Percentiles rank a stretch among this genome's conserved stretches.
Conservation (phyloP, 768 basidiomycete species). For the Auriculariales sp. region DNA sequence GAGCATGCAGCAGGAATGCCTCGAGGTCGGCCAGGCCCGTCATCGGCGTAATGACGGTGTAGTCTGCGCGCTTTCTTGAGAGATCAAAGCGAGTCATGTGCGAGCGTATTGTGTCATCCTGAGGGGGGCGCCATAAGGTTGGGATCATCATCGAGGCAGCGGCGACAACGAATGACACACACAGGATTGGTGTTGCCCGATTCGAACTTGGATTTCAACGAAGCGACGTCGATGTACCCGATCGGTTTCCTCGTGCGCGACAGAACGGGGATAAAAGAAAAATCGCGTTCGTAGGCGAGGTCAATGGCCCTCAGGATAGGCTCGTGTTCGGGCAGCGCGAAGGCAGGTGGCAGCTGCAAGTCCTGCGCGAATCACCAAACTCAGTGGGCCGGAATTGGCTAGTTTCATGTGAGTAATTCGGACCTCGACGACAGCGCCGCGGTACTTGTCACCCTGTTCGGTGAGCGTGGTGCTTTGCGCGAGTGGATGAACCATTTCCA, state of each 20-base stretch:
- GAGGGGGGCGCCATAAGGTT: neutral
- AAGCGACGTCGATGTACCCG: slow-evolving; percentile 71
- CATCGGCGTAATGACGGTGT: slow-evolving; percentile 67
- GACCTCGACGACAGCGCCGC: slow-evolving; percentile 87
- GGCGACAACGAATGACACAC: slow-evolving; percentile 15
- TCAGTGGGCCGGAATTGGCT: slow-evolving; percentile 1
- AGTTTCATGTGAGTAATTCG: slow-evolving; percentile 6
- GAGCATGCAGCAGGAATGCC: slow-evolving; percentile 52
- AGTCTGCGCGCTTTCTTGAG: slow-evolving; percentile 38
- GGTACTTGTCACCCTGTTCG: slow-evolving; percentile 37
- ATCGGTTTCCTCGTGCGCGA: slow-evolving; percentile 57
- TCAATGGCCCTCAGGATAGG: slow-evolving; percentile 66
- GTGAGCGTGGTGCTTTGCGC: neutral
- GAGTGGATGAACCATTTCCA: neutral
- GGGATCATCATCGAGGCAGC: neutral
- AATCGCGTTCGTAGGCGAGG: slow-evolving; percentile 85
- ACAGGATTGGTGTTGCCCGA: slow-evolving; percentile 58
- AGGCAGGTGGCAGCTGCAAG: slow-evolving; percentile 76
- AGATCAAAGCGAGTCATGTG: slow-evolving; percentile 70
- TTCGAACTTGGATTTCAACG: slow-evolving; percentile 68
- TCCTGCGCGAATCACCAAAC: slow-evolving; percentile 26
- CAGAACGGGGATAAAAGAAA: slow-evolving; percentile 83
- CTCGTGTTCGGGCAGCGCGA: slow-evolving; percentile 59
- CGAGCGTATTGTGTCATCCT: slow-evolving; percentile 57
- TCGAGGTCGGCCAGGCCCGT: slow-evolving; percentile 75